Percentiles rank a stretch among this genome's conserved stretches.
phyloP scores from a whole-genome alignment of 2,329 filamentous ascomycete species.

The Alternaria sp. region DNA sequence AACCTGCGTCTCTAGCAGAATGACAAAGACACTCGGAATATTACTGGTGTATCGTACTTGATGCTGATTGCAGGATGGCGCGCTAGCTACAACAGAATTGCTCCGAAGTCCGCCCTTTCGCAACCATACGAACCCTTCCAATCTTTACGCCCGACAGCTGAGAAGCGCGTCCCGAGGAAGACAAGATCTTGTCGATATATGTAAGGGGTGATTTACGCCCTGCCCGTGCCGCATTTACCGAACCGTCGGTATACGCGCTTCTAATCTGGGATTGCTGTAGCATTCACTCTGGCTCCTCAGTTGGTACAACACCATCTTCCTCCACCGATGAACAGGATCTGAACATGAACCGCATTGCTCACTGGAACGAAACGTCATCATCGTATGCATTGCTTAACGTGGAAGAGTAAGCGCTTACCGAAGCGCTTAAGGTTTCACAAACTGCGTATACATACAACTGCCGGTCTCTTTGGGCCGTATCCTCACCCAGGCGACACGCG shows the following conservation, averaged over 20 bases:
- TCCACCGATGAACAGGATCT: neutral
- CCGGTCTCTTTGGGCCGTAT: conserved; percentile 1
- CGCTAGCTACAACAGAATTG: neutral
- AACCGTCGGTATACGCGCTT: neutral
- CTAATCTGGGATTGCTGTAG: neutral
- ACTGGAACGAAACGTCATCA: neutral
- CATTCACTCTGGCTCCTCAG: neutral
- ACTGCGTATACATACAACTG: conserved; percentile 2
- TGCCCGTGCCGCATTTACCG: neutral
- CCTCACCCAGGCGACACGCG: conserved; percentile 1
- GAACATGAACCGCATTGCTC: neutral
- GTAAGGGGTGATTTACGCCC: conserved; percentile 4
- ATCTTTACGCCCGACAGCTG: neutral
- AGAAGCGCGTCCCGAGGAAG: neutral
- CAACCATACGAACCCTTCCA: conserved; percentile 1
- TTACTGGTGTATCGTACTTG: neutral
- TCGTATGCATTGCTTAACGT: neutral
- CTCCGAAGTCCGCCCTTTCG: conserved; percentile 8
- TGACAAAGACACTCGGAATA: neutral
- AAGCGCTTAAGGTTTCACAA: conserved; percentile 14
- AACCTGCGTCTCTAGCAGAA: neutral
- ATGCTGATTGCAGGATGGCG: conserved; percentile 5
- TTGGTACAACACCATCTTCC: neutral
- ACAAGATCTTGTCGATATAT: neutral
- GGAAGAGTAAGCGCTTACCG: conserved; percentile 8